These are phyloP conservation scores for Amanita muscaria DNA, from an alignment of 768 basidiomycete species.

Conservation along the genomic window DNA sequence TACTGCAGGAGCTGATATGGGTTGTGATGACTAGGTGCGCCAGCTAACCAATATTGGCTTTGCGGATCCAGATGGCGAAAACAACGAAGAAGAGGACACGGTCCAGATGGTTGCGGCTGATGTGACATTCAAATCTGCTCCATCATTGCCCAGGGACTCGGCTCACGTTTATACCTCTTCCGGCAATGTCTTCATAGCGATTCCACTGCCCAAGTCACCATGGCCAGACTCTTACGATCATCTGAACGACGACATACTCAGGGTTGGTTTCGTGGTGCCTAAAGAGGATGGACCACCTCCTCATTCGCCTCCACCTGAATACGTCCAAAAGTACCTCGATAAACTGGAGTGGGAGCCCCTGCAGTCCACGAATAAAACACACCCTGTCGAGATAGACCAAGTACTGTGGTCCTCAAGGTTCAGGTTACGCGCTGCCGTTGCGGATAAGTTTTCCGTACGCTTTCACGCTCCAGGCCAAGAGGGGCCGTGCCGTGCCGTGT, in stretches of 20 bases:
- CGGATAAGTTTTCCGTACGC: conserved; percentile 28
- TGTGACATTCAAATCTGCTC: conserved; percentile 26
- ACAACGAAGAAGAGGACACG: conserved; percentile 20
- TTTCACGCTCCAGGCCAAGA: conserved; percentile 6
- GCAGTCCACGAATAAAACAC: conserved; percentile 20
- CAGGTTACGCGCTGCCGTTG: conserved; percentile 35
- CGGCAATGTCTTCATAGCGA: conserved; percentile 25
- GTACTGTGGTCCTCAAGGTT: conserved; percentile 40
- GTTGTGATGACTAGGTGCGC: conserved; percentile 32
- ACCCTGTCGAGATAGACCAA: conserved; percentile 25
- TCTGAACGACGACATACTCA: conserved; percentile 21
- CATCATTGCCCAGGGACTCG: conserved; percentile 14
- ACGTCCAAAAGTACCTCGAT: conserved; percentile 36
- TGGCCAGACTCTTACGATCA: conserved; percentile 11
- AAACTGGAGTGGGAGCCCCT: conserved; percentile 20
- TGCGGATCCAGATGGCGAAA: conserved; percentile 30
- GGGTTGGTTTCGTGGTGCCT: conserved; percentile 35
- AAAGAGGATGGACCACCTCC: conserved; percentile 26
- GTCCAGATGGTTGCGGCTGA: conserved; percentile 40
- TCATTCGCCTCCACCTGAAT: conserved; percentile 27
- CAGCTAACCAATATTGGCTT: conserved; percentile 32
- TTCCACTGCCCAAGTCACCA: conserved; percentile 25
- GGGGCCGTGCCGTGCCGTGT: conserved; percentile 3
- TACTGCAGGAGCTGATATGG: not conserved
- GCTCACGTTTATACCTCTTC: conserved; percentile 18